A percentile compares a stretch with the other conserved stretches of the same genome.
These are phyloP conservation scores for Cadophora gregata DNA, from an alignment of 2,329 filamentous ascomycete species.

Conservation along the genomic window DNA sequence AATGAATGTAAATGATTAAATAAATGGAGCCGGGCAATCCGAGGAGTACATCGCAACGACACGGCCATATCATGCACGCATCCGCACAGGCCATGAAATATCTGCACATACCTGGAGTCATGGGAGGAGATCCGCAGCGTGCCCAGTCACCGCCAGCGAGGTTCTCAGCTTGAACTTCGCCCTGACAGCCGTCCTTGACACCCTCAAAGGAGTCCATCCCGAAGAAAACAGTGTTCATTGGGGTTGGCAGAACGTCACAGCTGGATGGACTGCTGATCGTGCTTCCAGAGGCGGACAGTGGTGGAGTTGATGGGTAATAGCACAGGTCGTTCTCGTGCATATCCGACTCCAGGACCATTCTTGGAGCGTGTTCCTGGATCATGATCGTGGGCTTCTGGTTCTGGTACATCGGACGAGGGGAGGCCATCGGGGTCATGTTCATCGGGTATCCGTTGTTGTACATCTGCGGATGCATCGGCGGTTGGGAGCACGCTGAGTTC, in stretches of 20 bases:
- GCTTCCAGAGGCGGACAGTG: constrained; percentile 84
- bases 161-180: constrained; percentile 73
- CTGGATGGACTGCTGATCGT: constrained; percentile 84
- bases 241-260: constrained; percentile 80
- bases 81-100: not conserved
- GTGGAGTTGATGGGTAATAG: constrained; percentile 85
- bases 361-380: constrained; percentile 61
- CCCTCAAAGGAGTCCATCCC: constrained; percentile 70
- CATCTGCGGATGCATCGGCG: constrained; percentile 45
- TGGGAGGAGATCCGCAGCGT: constrained; percentile 78
- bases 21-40: not conserved
- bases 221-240: constrained; percentile 80
- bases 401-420: constrained; percentile 73
- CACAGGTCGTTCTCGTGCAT: constrained; percentile 64
- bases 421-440: constrained; percentile 74
- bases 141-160: constrained; percentile 78
- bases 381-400: constrained; percentile 81
- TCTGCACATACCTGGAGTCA: constrained; percentile 82
- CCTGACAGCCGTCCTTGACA: constrained; percentile 74
- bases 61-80: not conserved
- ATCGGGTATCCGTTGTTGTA: constrained; percentile 42
- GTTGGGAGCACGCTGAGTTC: constrained; percentile 69
- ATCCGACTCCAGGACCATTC: constrained; percentile 76
- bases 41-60: not conserved
- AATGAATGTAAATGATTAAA: too few species aligned